These are phyloP conservation scores for Malassezia slooffiae DNA, from an alignment of 1,284 basidiomycete genomes.

Conservation along the genomic window DNA sequence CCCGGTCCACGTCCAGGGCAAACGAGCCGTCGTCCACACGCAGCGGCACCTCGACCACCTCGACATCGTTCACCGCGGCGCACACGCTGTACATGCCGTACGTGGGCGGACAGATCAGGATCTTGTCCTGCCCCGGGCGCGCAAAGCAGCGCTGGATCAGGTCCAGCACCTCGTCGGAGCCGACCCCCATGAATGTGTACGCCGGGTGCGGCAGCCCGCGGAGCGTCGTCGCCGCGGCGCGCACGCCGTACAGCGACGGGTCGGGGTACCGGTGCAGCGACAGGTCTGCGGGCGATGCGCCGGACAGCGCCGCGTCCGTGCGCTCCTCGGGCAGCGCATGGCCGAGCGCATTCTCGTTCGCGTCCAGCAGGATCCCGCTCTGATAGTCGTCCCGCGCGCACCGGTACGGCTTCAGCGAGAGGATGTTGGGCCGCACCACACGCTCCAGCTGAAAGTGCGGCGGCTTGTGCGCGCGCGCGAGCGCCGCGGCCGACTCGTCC, in stretches of 20 bases:
- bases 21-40: conserved; percentile 66
- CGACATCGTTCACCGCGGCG: conserved; percentile 88
- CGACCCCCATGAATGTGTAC: conserved; percentile 86
- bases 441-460: conserved; percentile 42
- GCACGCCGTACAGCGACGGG: conserved; percentile 69
- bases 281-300: no score
- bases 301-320: conserved; percentile 24
- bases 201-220: conserved; percentile 27
- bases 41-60: conserved; percentile 67
- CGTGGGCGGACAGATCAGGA: conserved; percentile 63
- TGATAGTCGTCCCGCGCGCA: conserved; percentile 95
- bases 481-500: conserved; percentile 5
- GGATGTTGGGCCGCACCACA: conserved; percentile 81
- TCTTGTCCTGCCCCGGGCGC: conserved; percentile 66
- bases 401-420: conserved; percentile 79
- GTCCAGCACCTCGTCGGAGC: conserved; percentile 94
- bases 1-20: conserved; percentile 52
- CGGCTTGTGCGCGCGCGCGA: conserved; percentile 33
- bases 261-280: conserved; percentile 76
- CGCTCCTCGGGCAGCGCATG: conserved; percentile 48
- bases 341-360: conserved; percentile 91
- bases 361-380: conserved; percentile 85
- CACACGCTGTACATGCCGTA: conserved; percentile 97
- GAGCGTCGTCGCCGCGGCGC: conserved; percentile 62
- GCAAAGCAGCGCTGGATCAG: conserved; percentile 82